phyloP scores from a whole-genome alignment of 73 alveolate species.

The Durusdinium trenchii region DNA sequence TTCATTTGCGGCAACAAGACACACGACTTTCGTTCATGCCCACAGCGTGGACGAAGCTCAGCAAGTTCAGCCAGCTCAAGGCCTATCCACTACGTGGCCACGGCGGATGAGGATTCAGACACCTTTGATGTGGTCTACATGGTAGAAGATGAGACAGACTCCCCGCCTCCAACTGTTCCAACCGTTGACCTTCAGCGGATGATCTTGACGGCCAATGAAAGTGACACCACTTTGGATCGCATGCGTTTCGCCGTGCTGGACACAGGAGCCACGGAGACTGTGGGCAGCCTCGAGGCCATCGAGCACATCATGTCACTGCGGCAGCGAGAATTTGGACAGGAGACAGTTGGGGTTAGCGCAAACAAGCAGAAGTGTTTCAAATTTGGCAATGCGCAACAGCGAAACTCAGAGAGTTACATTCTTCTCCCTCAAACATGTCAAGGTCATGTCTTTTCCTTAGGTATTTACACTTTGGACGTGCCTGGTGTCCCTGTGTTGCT shows the following conservation, averaged over 20 bases:
- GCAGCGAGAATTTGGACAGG: background rate
- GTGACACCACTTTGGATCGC: background rate
- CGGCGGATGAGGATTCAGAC: background rate
- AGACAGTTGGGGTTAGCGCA: background rate
- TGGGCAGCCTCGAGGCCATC: background rate
- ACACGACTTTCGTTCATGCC: background rate
- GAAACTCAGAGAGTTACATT: background rate
- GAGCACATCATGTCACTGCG: background rate
- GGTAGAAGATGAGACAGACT: background rate
- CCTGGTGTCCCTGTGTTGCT: slow-evolving; percentile 12
- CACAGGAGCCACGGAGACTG: slow-evolving; percentile 12
- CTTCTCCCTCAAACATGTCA: background rate
- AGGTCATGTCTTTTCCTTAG: background rate
- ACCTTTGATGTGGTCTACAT: background rate
- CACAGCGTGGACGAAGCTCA: background rate
- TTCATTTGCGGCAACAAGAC: background rate
- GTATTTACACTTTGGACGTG: slow-evolving; percentile 1
- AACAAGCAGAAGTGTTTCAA: background rate
- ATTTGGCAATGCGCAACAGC: background rate
- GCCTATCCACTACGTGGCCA: background rate
- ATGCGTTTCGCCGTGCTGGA: background rate
- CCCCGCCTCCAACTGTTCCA: background rate
- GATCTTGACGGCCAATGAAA: background rate
- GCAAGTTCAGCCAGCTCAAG: background rate
- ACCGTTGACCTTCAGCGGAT: background rate